Conservation (phyloP, 768 basidiomycete species). For the Boletus patriciae region DNA sequence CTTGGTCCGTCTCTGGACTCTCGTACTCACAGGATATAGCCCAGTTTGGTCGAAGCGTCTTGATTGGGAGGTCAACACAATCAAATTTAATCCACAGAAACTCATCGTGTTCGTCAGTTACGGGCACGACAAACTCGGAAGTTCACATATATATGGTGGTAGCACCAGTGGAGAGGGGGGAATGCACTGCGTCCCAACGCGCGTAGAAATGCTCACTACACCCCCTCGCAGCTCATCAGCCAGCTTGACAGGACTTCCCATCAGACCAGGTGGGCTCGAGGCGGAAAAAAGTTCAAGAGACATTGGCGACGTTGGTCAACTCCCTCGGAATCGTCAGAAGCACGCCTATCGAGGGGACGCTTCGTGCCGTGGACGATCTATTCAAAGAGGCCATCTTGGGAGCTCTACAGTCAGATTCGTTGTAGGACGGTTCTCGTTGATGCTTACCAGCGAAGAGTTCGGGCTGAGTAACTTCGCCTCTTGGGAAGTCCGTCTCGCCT, state of each 20-base stretch:
- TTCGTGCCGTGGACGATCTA: conserved; percentile 47
- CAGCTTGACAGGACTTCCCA: too few relatives aligned
- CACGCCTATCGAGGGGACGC: conserved; percentile 47
- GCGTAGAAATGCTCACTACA: neutral
- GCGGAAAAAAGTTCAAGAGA: neutral
- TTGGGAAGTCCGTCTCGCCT: conserved; percentile 31
- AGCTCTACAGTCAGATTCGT: conserved; percentile 11
- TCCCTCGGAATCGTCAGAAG: conserved; percentile 23
- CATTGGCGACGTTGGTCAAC: neutral
- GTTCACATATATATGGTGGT: conserved; percentile 9
- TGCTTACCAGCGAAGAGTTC: conserved; percentile 8
- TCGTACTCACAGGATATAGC: conserved; percentile 10
- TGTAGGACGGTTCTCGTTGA: neutral
- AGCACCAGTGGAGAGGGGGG: conserved; percentile 17
- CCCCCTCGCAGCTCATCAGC: conserved; percentile 9
- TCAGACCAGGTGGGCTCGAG: neutral
- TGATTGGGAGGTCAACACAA: conserved; percentile 12
- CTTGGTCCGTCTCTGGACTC: conserved; percentile 1
- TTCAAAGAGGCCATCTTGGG: conserved; percentile 53
- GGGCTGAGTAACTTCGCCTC: conserved; percentile 19
- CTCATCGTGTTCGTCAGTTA: conserved; percentile 16
- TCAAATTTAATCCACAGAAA: conserved; percentile 20
- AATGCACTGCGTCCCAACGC: neutral
- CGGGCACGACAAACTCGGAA: conserved; percentile 16
- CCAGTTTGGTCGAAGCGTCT: conserved; percentile 15